Evolutionary conservation across 257 asterid species (phyloP).

Genomic region (Primulina huaijiensis): DNA sequence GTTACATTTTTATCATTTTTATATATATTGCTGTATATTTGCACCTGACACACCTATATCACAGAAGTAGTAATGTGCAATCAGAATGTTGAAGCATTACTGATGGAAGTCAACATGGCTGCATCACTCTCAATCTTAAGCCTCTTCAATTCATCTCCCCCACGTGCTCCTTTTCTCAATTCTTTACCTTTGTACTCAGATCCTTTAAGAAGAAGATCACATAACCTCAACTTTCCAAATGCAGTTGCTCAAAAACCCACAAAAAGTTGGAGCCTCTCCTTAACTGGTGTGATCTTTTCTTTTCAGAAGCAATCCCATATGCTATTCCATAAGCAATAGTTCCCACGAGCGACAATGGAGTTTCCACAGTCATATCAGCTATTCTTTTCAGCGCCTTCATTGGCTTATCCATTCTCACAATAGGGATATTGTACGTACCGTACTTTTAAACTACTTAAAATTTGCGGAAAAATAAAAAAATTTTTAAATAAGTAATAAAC

Average conservation of each 20-base stretch:
- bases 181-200: background rate
- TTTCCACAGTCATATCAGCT: slow-evolving; percentile 36
- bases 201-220: slow-evolving; percentile 3
- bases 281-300: slow-evolving; percentile 31
- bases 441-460: too few species aligned
- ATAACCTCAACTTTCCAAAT: slow-evolving; percentile 19
- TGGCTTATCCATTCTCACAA: slow-evolving; percentile 64
- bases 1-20: too few species aligned
- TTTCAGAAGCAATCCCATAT: slow-evolving; percentile 47
- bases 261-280: slow-evolving; percentile 37
- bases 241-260: slow-evolving; percentile 24
- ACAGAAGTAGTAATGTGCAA: too few species aligned
- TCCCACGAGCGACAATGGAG: slow-evolving; percentile 41
- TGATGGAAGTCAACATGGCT: slow-evolving; percentile 29
- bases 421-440: too few species aligned
- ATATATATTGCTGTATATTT: too few species aligned
- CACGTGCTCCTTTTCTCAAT: slow-evolving; percentile 19
- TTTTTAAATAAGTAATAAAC: too few species aligned
- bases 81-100: slow-evolving; percentile 23
- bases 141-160: slow-evolving; percentile 1
- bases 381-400: slow-evolving; percentile 66
- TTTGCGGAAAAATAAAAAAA: too few species aligned
- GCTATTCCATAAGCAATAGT: slow-evolving; percentile 49
- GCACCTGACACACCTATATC: too few species aligned
- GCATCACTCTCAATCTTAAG: slow-evolving; percentile 26